Evolutionary conservation across 2,329 filamentous ascomycete species (phyloP).

Genomic region (Sphaceloma murrayae): DNA sequence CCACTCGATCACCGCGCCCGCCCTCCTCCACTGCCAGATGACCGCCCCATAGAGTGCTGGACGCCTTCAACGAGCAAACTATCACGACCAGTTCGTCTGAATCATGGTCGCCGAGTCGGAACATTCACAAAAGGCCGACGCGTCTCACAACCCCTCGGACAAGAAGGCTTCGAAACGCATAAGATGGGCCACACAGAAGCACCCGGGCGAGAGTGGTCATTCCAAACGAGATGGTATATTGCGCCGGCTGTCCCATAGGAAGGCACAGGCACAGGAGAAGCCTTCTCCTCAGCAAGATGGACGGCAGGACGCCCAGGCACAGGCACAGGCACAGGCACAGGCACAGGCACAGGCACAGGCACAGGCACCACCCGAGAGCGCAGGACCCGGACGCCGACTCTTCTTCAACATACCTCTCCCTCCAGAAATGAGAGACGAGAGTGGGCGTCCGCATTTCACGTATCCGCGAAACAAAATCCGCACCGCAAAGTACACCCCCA

Average conservation of each 20-base stretch:
- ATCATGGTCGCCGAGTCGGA: conserved; percentile 15
- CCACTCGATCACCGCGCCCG: conserved; percentile 1
- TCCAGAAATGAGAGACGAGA: conserved; percentile 62
- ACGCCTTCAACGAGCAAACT: not conserved
- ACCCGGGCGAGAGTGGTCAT: conserved; percentile 62
- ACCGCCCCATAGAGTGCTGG: not conserved
- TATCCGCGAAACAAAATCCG: conserved; percentile 93
- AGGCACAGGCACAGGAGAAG: conserved; percentile 28
- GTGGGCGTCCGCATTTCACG: conserved; percentile 59
- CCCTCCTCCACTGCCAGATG: conserved; percentile 1
- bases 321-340: conserved; percentile 20
- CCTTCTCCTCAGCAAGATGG: conserved; percentile 21
- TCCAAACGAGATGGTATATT: conserved; percentile 77
- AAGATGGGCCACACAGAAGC: conserved; percentile 92
- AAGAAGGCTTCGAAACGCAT: conserved; percentile 51
- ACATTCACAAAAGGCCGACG: conserved; percentile 2
- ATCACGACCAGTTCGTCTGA: not conserved
- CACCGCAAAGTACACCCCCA: conserved; percentile 91
- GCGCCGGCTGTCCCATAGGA: conserved; percentile 44
- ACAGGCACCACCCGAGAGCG: conserved; percentile 32
- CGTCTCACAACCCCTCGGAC: conserved; percentile 2
- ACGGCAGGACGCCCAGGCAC: conserved; percentile 33
- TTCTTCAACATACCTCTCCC: conserved; percentile 85
- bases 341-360: conserved; percentile 28
- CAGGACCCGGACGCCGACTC: conserved; percentile 47